Conservation (phyloP, 2,329 filamentous ascomycete genomes). For the Epichloe festucae region DNA sequence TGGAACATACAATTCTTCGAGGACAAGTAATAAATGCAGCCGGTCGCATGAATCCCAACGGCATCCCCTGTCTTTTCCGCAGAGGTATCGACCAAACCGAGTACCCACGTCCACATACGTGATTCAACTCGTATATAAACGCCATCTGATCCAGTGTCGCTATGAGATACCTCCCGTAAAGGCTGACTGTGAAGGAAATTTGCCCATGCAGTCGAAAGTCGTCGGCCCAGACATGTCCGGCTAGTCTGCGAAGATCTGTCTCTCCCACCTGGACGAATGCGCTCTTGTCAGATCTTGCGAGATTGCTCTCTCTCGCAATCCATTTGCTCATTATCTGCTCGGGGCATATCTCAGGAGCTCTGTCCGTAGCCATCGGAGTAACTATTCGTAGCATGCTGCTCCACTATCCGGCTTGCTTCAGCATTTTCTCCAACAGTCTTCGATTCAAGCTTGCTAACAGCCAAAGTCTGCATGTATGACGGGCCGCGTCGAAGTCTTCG, state of each 20-base stretch:
- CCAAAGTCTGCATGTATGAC: constrained; percentile 47
- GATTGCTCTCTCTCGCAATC: constrained; percentile 26
- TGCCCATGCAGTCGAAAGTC: constrained; percentile 13
- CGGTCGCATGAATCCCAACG: constrained; percentile 23
- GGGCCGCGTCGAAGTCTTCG: constrained; percentile 42
- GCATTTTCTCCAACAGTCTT: constrained; percentile 36
- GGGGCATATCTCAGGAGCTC: constrained; percentile 9
- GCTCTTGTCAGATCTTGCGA: constrained; percentile 8
- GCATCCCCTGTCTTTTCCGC: constrained; percentile 11
- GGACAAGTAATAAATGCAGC: constrained; percentile 44
- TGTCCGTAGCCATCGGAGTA: constrained; percentile 10
- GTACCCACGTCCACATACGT: constrained; percentile 19
- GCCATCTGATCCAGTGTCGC: constrained; percentile 40
- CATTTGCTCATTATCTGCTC: constrained; percentile 27
- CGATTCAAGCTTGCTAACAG: constrained; percentile 42
- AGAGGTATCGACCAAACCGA: constrained; percentile 15
- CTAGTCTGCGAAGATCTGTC: constrained; percentile 24
- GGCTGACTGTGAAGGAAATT: constrained; percentile 37
- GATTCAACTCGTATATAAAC: constrained; percentile 37
- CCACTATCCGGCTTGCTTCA: constrained; percentile 43
- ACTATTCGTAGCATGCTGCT: constrained; percentile 19
- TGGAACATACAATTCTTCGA: constrained; percentile 41
- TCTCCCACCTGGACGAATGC: constrained; percentile 21
- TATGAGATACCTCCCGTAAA: constrained; percentile 45
- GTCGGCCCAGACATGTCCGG: constrained; percentile 9